Conservation (phyloP, 768 basidiomycete genomes). For the Pulveroboletus sp. region DNA sequence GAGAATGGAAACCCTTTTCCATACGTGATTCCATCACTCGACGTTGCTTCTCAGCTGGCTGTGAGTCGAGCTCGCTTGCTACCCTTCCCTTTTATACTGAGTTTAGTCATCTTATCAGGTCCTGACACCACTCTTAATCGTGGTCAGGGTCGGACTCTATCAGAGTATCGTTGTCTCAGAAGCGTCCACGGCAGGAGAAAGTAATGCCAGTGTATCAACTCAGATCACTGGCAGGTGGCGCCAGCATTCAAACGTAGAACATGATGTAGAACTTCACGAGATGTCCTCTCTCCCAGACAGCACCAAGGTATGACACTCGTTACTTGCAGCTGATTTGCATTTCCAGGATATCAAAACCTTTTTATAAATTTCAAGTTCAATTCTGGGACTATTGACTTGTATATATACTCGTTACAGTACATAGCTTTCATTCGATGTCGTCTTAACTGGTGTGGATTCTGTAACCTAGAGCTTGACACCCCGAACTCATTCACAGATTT, state of each 20-base stretch:
- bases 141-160: slow-evolving; percentile 12
- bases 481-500: too few relatives aligned
- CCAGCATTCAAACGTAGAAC: background rate
- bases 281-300: background rate
- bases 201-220: background rate
- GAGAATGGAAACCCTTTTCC: slow-evolving; percentile 7
- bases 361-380: too few relatives aligned
- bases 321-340: too few relatives aligned
- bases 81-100: background rate
- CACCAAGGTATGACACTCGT: background rate
- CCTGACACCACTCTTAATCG: slow-evolving; percentile 16
- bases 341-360: too few relatives aligned
- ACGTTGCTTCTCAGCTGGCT: slow-evolving; percentile 17
- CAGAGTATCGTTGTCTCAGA: background rate
- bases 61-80: slow-evolving; percentile 2
- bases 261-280: background rate
- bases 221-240: background rate
- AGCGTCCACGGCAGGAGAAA: background rate
- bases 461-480: too few relatives aligned
- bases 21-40: slow-evolving; percentile 12
- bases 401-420: too few relatives aligned
- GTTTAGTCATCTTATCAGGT: background rate
- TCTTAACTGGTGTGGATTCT: too few relatives aligned
- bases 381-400: too few relatives aligned
- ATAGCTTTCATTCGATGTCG: too few relatives aligned